Base-by-base conservation (phyloP, 2,329 filamentous ascomycete species). In the Nigrospora osmanthi region DNA sequence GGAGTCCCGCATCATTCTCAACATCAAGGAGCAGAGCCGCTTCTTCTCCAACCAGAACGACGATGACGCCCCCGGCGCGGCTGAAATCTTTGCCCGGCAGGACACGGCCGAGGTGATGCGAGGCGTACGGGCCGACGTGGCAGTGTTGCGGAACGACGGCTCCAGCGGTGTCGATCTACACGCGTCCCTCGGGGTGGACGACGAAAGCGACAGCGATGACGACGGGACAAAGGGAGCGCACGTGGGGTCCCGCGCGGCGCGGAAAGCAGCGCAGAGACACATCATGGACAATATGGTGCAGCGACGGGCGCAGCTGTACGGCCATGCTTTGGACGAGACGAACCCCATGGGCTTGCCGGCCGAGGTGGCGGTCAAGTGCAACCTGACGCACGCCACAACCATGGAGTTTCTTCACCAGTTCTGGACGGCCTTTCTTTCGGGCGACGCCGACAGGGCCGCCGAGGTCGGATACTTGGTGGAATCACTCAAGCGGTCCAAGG, bases 371-470 rank as follows among this genome's bases (percentile, higher is more conserved):
- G 72, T 81, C 37, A 78, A 78, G 45, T 81, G 78, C 52, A 68
- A 66, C 35, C 64, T 81, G 45, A 95, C 91, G 0, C 89, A 97
- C 61, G 90, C 90, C 43, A 98, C 93, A 0, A 94, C 89, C 0
- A 85, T 87, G 34, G 93, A 98, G 59, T 98, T 97, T 58, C 71
- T 98, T n/a, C 87, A 91, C 56, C 94, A 97, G 63, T 98, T 98
- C 69, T 98, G 91, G 91, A 78, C 80, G 32, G 82, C 90, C 0
- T 98, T 95, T 58, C 75, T 95, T 23, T 96, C 90, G 0, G 91
- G 90, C 13, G 88, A 96, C 58, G 69, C 87, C 1, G 83, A 88
- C 48, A 83, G 88, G 32, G 87, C 88, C 1, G 75, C 75, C 36
- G 91, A 98, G 65, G 75, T 96, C 13, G 81, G 83, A 7, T 89